Conservation (phyloP, 495 filamentous ascomycete species). For the Aeminium ludgeri region DNA sequence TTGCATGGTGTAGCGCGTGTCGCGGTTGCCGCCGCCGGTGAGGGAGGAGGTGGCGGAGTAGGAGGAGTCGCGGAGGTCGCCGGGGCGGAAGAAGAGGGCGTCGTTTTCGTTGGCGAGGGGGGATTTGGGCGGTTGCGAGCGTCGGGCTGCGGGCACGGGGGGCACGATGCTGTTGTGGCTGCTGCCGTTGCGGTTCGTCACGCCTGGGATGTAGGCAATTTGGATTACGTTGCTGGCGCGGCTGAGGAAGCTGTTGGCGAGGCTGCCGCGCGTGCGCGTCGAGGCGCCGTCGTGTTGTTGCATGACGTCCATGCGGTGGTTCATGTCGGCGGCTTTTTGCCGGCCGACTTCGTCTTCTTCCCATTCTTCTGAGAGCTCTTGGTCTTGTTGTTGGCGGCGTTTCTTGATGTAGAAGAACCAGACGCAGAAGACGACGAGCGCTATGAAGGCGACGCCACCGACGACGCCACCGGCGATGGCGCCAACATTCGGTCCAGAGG, state of each 20-base stretch:
- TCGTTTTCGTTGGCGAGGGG: constrained; percentile 15
- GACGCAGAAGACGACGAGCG: constrained; percentile 54
- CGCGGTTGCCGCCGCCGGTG: constrained; percentile 45
- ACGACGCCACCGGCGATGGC: constrained; percentile 76
- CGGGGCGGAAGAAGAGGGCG: constrained; percentile 57
- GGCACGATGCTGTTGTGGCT: constrained; percentile 69
- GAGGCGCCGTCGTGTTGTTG: constrained; percentile 50
- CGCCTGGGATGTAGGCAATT: constrained; percentile 95
- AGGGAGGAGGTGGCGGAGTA: constrained; percentile 39
- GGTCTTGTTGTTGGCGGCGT: constrained; percentile 43
- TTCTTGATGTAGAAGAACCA: constrained; percentile 80
- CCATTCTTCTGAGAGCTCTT: constrained; percentile 40
- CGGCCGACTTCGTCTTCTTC: constrained; percentile 31
- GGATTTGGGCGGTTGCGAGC: constrained; percentile 6
- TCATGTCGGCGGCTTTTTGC: constrained; percentile 37
- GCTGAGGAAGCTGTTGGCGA: constrained; percentile 88
- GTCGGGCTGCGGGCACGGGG: constrained; percentile 60
- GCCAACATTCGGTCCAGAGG: constrained; percentile 46
- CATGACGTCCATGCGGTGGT: constrained; percentile 1
- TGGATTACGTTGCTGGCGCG: constrained; percentile 97
- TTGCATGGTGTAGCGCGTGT: constrained; percentile 42
- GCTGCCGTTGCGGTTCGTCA: constrained; percentile 79
- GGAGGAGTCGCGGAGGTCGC: constrained; percentile 78
- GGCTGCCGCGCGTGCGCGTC: constrained; percentile 75
- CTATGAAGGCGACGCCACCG: constrained; percentile 54